phyloP scores from a whole-genome alignment of 495 filamentous ascomycete genomes.

The Penicillium herquei region DNA sequence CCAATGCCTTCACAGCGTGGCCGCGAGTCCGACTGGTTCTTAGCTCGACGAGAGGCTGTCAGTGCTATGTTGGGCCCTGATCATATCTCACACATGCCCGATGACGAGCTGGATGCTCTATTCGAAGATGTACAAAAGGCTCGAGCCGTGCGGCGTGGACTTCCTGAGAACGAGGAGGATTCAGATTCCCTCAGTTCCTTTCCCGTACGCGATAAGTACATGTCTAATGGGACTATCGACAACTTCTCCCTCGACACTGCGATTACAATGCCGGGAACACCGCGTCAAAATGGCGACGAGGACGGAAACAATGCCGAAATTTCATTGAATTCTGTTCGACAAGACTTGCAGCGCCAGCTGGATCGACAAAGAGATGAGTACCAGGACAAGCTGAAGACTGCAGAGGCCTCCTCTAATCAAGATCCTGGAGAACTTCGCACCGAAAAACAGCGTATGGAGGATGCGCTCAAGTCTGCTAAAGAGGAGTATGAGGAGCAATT shows the following conservation, averaged over 20 bases:
- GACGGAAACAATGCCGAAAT: slow-evolving; percentile 62
- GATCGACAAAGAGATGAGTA: slow-evolving; percentile 83
- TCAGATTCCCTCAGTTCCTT: slow-evolving; percentile 86
- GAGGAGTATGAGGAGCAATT: slow-evolving; percentile 83
- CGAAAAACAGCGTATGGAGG: slow-evolving; percentile 86
- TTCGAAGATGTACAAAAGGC: slow-evolving; percentile 93
- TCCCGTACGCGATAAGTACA: slow-evolving; percentile 89
- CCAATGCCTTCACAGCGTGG: slow-evolving; percentile 66
- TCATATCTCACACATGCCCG: slow-evolving; percentile 81
- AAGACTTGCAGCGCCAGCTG: slow-evolving; percentile 85
- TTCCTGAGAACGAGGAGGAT: slow-evolving; percentile 77
- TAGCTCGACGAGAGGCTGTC: slow-evolving; percentile 89
- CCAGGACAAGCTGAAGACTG: slow-evolving; percentile 73
- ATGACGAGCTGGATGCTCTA: slow-evolving; percentile 92
- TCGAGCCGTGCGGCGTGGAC: slow-evolving; percentile 74
- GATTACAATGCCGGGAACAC: slow-evolving; percentile 90
- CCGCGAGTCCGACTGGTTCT: slow-evolving; percentile 93
- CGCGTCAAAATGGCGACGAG: slow-evolving; percentile 66
- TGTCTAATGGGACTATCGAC: slow-evolving; percentile 92
- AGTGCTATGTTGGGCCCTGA: slow-evolving; percentile 87
- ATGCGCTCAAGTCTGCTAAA: slow-evolving; percentile 72
- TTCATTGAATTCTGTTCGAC: slow-evolving; percentile 67
- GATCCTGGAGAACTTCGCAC: slow-evolving; percentile 81
- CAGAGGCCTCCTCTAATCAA: slow-evolving; percentile 69
- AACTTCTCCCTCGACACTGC: slow-evolving; percentile 95